Base-by-base conservation (phyloP, 495 filamentous ascomycete species). In the Podospora sp. region DNA sequence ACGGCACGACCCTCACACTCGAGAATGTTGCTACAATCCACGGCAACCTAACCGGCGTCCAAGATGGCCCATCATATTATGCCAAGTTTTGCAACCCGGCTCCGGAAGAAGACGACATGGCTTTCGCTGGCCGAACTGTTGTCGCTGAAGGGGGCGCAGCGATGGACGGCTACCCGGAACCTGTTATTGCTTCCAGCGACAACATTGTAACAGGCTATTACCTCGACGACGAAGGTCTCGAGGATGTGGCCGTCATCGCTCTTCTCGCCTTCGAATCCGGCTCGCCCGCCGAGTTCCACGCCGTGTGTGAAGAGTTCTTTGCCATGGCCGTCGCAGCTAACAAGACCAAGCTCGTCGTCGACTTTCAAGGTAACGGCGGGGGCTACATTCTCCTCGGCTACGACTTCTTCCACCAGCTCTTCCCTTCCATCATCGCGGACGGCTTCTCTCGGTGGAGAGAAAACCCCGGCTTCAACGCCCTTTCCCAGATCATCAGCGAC, bases 301-400 rank as follows among this genome's bases (percentile, higher is more conserved):
- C 75, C 2, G 72, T 77, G 0, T 75, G 72, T n/a, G 63, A 75
- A 49, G 61, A 75, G 0, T 84, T 85, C 70, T 63, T 86, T 49
- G 64, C 69, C 35, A 64, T 71, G 29, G 76, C 79, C 29, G 66
- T 69, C 35, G 72, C 68, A 3, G 75, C 77, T 18, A 78, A 76
- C 11, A 85, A 82, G 66, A 80, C 75, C 50, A 83, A 83, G 56
- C 73, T 88, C 2, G 71, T 88, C 22, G 82, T 89, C 60, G 86
- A 88, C 66, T 70, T 89, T 4, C 77, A 81, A 12, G 69, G 72
- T 21, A 89, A 89, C 69, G 73, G 71, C 0, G 86, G 86, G 16
- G 87, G 87, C 26, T 74, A 73, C 24, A 78, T 85, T 53, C 63
- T 82, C 35, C 74, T 76, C 3, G 80, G 80, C 0, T 80, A 81